Evolutionary conservation across 78 protist genomes (phyloP).

Genomic region (Dictyostelium purpureum): DNA sequence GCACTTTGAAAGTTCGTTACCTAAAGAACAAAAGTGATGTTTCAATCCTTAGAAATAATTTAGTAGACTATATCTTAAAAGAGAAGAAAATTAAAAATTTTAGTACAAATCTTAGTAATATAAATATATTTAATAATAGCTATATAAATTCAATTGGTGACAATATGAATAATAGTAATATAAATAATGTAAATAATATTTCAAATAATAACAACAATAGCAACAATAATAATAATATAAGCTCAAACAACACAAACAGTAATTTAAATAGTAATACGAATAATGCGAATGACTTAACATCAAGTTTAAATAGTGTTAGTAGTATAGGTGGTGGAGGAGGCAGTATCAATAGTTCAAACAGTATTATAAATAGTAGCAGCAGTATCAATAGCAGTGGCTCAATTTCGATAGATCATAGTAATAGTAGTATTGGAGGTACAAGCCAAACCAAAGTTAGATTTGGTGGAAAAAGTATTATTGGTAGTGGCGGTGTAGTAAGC

Average conservation of each 20-base stretch:
- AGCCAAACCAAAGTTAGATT: neutral
- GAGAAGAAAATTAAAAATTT: neutral
- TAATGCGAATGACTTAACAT: too few relatives aligned
- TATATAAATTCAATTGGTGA: neutral
- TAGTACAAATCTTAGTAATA: too few relatives aligned
- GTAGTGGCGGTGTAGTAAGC: neutral
- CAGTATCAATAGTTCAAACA: neutral
- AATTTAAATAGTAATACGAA: neutral
- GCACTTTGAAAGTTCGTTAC: conserved; percentile 16
- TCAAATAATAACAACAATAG: neutral
- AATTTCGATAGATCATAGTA: too few relatives aligned
- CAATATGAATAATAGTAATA: neutral
- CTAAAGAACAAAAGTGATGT: conserved; percentile 24
- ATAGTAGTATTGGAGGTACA: too few relatives aligned
- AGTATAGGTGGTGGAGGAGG: neutral
- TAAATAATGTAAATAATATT: neutral
- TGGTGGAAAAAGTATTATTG: neutral
- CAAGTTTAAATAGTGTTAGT: neutral
- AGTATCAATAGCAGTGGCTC: neutral
- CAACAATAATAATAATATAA: neutral
- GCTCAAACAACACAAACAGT: too few relatives aligned
- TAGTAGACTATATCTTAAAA: conserved; percentile 40
- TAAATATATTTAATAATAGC: too few relatives aligned
- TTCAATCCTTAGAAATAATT: conserved; percentile 20
- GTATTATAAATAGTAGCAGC: neutral